Evolutionary conservation across 805 yeast genomes (phyloP), one percentile per base, ranked within the genome.

Genomic region (Kazachstania taianensis): DNA sequence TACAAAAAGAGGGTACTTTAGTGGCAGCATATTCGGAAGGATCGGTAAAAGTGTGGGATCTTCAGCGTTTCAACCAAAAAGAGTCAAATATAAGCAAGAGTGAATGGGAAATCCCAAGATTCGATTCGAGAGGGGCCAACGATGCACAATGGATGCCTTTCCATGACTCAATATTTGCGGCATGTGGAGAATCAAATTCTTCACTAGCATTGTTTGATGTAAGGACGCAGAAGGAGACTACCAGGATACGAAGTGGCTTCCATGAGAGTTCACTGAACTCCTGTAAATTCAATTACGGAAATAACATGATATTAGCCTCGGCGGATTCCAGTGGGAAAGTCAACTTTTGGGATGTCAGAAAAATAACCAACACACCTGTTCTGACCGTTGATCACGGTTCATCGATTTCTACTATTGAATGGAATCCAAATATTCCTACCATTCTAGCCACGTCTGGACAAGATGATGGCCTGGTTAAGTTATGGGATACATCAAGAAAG

Each of bases 21-120:
- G 63, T 77, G 0, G 61, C 80, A 1, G 82, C 78, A 3, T 70
- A 82, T 16, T 67, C 75, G 47, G 77, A 71, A 41, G 92, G 92
- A 3, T 50, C 65, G 5, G 59, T 83, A 2, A 73, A 73, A 17
- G 43, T 81, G 2, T 84, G 81, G 78, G 89, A 87, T 52, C 58
- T 87, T 2, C 69, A 60, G 10, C 55, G 58, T 40, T 71, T 63
- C 40, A 35, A 46, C 33, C 39, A 34, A 45, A 7, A 42, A 49
- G 15, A 50, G 50, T 17, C 44, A 43, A 19, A 54, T 62, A 13
- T 38, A 40, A 9, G 33, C 49, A 16, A 8, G 9, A 63, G 65
- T 14, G 39, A 27, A 1, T 30, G 40, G 20, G 37, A 24, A 15
- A 23, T 39, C 14, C 16, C 28, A 14, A 28, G 28, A 3, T 44